These are phyloP conservation scores for Chaetomium tenue DNA, from an alignment of 495 filamentous ascomycete species.

Conservation along the genomic window DNA sequence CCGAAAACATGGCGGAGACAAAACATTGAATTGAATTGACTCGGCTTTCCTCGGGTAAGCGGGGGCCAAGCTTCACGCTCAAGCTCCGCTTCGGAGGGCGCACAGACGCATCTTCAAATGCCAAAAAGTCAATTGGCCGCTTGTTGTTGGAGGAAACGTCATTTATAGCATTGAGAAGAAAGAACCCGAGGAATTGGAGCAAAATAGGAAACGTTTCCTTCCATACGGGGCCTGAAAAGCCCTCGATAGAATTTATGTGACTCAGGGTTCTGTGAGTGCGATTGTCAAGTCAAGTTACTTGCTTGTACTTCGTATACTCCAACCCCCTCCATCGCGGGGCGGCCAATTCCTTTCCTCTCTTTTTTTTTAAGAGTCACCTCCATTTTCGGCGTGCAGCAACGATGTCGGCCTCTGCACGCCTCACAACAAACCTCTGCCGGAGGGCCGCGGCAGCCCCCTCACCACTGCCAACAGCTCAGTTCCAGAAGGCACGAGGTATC, in stretches of 20 bases:
- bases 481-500: slow-evolving; percentile 21
- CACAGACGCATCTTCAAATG: slow-evolving; percentile 34
- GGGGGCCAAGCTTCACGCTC: not conserved
- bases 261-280: not conserved
- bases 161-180: slow-evolving; percentile 19
- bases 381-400: slow-evolving; percentile 14
- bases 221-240: not conserved
- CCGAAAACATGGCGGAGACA: not conserved
- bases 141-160: slow-evolving; percentile 26
- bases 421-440: slow-evolving; percentile 35
- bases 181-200: not conserved
- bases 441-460: slow-evolving; percentile 24
- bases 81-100: slow-evolving; percentile 18
- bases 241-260: not conserved
- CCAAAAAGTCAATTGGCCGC: slow-evolving; percentile 29
- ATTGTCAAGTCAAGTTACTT: not conserved
- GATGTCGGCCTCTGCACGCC: slow-evolving; percentile 34
- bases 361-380: not conserved
- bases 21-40: not conserved
- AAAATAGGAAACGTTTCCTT: not conserved
- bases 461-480: slow-evolving; percentile 10
- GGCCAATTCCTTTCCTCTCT: not conserved
- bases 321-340: slow-evolving; percentile 13
- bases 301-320: no score
- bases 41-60: slow-evolving; percentile 31